Evolutionary conservation across 2,329 filamentous ascomycete genomes (phyloP).

Genomic region (Talaromyces sp.): DNA sequence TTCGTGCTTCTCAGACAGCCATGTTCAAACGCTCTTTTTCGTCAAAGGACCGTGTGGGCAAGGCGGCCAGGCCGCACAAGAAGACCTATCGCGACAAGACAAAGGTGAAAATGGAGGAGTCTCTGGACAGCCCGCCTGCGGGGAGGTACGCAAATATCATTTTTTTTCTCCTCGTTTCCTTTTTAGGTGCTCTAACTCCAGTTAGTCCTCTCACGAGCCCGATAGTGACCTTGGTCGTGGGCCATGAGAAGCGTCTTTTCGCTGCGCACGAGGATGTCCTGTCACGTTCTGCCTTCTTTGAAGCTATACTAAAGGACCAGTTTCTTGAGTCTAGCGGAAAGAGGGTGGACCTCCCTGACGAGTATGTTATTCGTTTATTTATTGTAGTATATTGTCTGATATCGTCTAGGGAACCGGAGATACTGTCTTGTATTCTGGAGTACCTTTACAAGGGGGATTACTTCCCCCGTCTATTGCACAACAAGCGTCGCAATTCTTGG

Average conservation of each 20-base stretch:
- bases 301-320: slow-evolving; percentile 63
- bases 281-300: slow-evolving; percentile 78
- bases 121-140: slow-evolving; percentile 58
- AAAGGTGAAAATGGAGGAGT: slow-evolving; percentile 85
- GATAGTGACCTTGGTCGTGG: slow-evolving; percentile 82
- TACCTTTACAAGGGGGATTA: slow-evolving; percentile 97
- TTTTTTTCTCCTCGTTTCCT: neutral
- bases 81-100: slow-evolving; percentile 71
- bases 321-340: slow-evolving; percentile 66
- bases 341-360: slow-evolving; percentile 70
- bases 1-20: slow-evolving; percentile 28
- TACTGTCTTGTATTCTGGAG: slow-evolving; percentile 90
- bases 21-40: slow-evolving; percentile 95
- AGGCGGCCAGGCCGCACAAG: slow-evolving; percentile 72
- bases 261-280: slow-evolving; percentile 93
- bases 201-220: slow-evolving; percentile 55
- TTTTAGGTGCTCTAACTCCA: neutral
- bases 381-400: neutral
- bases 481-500: slow-evolving; percentile 82
- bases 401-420: slow-evolving; percentile 74
- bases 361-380: slow-evolving; percentile 28
- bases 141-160: slow-evolving; percentile 35
- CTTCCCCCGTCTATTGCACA: slow-evolving; percentile 81
- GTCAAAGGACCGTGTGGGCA: slow-evolving; percentile 80
- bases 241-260: slow-evolving; percentile 80